Base-by-base conservation (phyloP, 1,284 basidiomycete genomes). In the Pseudozyma sp. region DNA sequence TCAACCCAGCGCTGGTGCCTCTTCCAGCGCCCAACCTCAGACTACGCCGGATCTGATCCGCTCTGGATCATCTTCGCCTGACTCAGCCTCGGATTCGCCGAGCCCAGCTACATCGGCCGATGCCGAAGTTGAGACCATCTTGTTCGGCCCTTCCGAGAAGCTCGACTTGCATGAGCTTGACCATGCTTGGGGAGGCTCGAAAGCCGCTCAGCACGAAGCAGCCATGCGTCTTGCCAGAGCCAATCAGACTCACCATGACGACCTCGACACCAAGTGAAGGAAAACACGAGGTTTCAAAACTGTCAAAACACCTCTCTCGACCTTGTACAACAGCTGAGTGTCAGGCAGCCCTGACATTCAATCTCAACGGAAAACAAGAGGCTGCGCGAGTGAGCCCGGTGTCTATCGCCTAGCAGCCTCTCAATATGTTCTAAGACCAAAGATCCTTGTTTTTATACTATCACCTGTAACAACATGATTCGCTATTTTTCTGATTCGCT, bases 121-220 rank as follows among this genome's bases (percentile, higher is more conserved):
- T 25, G 60, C 65, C 52, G 69, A 76, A 55, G 65, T 72, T 12
- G 73, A 76, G 21, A 71, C 36, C 38, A 68, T 76, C 40, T 61
- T 76, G 10, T 76, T 76, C 44, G 69, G 73, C 3, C 69, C 73
- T 16, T 61, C 69, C 14, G 73, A 76, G 50, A 76, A 71, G 62
- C 65, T 76, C 2, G 73, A 71, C 25, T 18, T 76, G 61, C 69
- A 61, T 9, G 73, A 76, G 51, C 56, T 76, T 4, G 73, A 76
- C 50, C 64, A 68, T 42, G 73, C 60, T 19, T 76, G 73, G 73
- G 61, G 55, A 18, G 65, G 69, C 11, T 42, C 54, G 36, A 74
- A 69, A 47, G 56, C 64, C 11, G 68, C 54, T 45, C 61, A 64
- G 52, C 59, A 69, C 25, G 45, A 62, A 45, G 52, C 60, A 13